A percentile compares a stretch with the other conserved stretches of the same genome.
Conservation (phyloP, 345 rosid genomes). For the Psidium friedrichsthalianum region DNA sequence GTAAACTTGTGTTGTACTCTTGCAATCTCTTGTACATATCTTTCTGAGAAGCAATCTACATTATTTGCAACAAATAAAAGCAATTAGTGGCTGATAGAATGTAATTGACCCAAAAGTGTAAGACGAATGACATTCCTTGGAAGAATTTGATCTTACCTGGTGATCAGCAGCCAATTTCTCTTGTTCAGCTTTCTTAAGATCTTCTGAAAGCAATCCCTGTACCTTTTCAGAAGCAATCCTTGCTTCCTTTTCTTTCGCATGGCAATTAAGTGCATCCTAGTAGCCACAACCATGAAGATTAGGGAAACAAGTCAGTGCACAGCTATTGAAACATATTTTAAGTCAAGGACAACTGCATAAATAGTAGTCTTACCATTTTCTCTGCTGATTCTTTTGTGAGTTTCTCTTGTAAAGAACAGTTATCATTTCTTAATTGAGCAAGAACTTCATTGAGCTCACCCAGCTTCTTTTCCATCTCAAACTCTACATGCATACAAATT, state of each 20-base stretch:
- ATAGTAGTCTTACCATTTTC: conserved; percentile 42
- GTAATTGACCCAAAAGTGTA: background rate
- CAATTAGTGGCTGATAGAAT: background rate
- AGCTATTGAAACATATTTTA: background rate
- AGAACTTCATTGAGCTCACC: conserved; percentile 26
- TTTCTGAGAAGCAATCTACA: conserved; percentile 55
- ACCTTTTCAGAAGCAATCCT: conserved; percentile 50
- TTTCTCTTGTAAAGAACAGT: conserved; percentile 36
- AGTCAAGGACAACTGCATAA: background rate
- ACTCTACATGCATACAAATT: conserved; percentile 21
- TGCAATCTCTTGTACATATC: conserved; percentile 68
- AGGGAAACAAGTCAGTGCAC: background rate
- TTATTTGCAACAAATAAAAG: background rate
- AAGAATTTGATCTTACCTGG: conserved; percentile 29
- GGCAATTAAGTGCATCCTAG: conserved; percentile 59
- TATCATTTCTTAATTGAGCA: conserved; percentile 33
- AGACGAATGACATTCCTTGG: background rate
- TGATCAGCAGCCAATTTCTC: conserved; percentile 58
- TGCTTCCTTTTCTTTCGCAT: conserved; percentile 51
- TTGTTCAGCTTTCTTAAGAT: conserved; percentile 52
- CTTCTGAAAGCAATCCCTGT: conserved; percentile 49
- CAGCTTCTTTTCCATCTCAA: conserved; percentile 49
- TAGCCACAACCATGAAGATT: conserved; percentile 2
- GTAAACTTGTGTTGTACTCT: conserved; percentile 77
- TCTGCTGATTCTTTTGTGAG: conserved; percentile 49